Conservation (phyloP, 495 filamentous ascomycete species). For the Aspergillus homomorphus region DNA sequence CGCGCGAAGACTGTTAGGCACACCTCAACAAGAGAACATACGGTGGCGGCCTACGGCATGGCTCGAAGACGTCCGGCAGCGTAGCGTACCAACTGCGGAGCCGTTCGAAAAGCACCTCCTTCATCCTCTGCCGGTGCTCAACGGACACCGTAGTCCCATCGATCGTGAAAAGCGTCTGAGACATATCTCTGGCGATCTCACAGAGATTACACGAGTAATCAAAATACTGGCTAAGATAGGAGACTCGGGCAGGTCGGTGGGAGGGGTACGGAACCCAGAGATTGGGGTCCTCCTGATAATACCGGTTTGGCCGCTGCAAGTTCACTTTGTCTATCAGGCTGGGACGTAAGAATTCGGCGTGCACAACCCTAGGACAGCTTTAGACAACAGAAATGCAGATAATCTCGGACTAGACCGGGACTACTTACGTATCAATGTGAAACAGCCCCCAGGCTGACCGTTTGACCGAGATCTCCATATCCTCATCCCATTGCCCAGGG, state of each 20-base stretch:
- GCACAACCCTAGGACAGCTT: conserved; percentile 31
- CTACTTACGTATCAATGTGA: conserved; percentile 43
- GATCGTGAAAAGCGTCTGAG: conserved; percentile 34
- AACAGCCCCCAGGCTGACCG: conserved; percentile 45
- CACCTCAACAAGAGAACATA: conserved; percentile 41
- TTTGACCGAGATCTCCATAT: conserved; percentile 36
- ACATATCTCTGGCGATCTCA: conserved; percentile 43
- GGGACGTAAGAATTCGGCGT: conserved; percentile 41
- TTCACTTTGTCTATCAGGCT: conserved; percentile 39
- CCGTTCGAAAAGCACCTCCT: conserved; percentile 34
- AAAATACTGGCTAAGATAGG: conserved; percentile 38
- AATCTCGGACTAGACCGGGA: neutral
- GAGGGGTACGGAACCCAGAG: conserved; percentile 42
- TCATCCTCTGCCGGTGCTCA: conserved; percentile 21
- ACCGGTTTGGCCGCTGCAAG: conserved; percentile 22
- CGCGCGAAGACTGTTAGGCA: neutral
- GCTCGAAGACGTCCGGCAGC: conserved; percentile 32
- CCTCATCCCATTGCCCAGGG: conserved; percentile 24
- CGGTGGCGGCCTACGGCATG: conserved; percentile 27
- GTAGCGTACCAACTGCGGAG: conserved; percentile 33
- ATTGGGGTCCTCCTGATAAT: conserved; percentile 17
- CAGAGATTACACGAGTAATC: conserved; percentile 40
- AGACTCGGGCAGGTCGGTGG: conserved; percentile 29
- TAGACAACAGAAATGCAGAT: neutral
- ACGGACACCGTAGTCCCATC: conserved; percentile 4